Conservation (phyloP, 2,329 filamentous ascomycete genomes). For the Phialophora expanda region DNA sequence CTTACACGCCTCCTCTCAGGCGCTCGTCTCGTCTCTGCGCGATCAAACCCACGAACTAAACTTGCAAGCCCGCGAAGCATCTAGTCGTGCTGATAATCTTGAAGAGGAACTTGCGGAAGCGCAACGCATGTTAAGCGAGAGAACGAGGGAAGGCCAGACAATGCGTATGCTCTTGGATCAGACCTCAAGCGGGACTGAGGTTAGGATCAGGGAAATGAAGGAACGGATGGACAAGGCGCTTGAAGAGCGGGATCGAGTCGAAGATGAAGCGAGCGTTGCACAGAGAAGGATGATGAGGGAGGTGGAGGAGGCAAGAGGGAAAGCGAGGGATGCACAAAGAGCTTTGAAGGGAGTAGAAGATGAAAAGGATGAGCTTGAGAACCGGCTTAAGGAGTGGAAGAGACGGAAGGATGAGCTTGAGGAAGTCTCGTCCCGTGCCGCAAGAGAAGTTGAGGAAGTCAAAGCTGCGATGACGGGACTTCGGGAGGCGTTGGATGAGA, state of each 20-base stretch:
- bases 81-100: constrained; percentile 78
- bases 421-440: constrained; percentile 68
- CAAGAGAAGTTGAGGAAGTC: constrained; percentile 75
- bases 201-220: constrained; percentile 84
- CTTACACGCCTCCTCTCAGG: constrained; percentile 84
- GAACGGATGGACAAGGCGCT: constrained; percentile 84
- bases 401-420: constrained; percentile 77
- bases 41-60: constrained; percentile 88
- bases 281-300: constrained; percentile 79
- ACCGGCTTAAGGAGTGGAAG: constrained; percentile 74
- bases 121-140: constrained; percentile 82
- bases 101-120: constrained; percentile 92
- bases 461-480: constrained; percentile 77
- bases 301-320: constrained; percentile 80
- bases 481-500: constrained; percentile 80
- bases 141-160: constrained; percentile 89
- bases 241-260: constrained; percentile 90
- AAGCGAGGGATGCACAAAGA: constrained; percentile 80
- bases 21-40: constrained; percentile 86
- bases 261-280: constrained; percentile 83
- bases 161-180: constrained; percentile 90
- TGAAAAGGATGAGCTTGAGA: constrained; percentile 79
- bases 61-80: constrained; percentile 88
- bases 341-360: constrained; percentile 71
- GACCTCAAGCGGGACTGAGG: constrained; percentile 80